phyloP scores from a whole-genome alignment of 805 yeast genomes.

The Cyberlindnera galapagoensis region DNA sequence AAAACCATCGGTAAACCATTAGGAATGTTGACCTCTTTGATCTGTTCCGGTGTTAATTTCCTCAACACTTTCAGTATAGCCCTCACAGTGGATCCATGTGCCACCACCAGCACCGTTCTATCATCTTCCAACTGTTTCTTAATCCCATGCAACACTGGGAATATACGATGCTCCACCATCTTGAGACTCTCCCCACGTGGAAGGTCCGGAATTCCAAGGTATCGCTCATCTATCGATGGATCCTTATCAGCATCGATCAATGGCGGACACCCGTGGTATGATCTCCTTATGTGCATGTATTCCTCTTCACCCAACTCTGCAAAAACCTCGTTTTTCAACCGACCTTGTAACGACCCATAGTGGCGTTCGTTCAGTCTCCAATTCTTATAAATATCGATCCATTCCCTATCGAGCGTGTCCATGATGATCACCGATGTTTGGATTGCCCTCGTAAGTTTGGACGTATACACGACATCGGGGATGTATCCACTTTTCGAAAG shows the following conservation, averaged over 20 bases:
- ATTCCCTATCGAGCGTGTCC: constrained; percentile 45
- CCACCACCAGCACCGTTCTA: constrained; percentile 60
- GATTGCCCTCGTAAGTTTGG: constrained; percentile 66
- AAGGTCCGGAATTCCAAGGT: constrained; percentile 31
- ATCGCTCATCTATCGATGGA: constrained; percentile 27
- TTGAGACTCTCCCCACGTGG: constrained; percentile 71
- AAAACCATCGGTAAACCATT: constrained; percentile 77
- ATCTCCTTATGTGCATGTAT: constrained; percentile 77
- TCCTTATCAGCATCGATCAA: constrained; percentile 34
- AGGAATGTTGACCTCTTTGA: constrained; percentile 71
- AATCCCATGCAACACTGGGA: constrained; percentile 51
- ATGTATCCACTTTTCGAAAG: constrained; percentile 40
- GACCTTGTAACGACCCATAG: constrained; percentile 78
- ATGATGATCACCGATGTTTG: constrained; percentile 68
- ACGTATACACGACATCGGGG: constrained; percentile 63
- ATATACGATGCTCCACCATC: constrained; percentile 63
- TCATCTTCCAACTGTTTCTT: constrained; percentile 43
- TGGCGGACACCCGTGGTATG: constrained; percentile 69
- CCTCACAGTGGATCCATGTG: constrained; percentile 80
- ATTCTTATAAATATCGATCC: constrained; percentile 50
- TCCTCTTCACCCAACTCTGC: constrained; percentile 62
- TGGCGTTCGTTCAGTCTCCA: constrained; percentile 85
- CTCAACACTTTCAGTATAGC: constrained; percentile 66
- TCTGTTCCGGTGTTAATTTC: constrained; percentile 57
- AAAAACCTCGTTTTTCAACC: constrained; percentile 61